Conservation (phyloP, 176 grass and related monocot genomes). For the Carex pumila region DNA sequence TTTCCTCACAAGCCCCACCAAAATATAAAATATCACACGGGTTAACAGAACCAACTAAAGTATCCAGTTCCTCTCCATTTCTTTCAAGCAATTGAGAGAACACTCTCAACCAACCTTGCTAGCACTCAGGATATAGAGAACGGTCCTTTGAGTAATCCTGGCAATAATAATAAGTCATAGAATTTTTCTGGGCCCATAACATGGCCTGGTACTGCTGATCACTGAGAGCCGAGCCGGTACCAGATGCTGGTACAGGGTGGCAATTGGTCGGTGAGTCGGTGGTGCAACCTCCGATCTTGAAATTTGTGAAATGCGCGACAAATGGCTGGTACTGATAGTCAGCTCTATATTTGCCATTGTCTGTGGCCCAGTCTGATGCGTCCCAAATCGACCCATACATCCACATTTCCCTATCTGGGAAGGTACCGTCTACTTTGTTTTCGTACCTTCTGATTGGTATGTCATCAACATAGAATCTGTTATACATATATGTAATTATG, state of each 20-base stretch:
- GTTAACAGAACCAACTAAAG: not conserved
- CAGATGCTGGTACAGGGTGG: conserved; percentile 33
- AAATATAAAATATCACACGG: not conserved
- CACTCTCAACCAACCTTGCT: not conserved
- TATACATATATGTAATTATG: not conserved
- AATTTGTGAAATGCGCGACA: conserved; percentile 17
- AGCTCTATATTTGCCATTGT: conserved; percentile 47
- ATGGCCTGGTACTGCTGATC: conserved; percentile 34
- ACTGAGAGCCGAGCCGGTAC: conserved; percentile 22
- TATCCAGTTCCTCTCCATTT: not conserved
- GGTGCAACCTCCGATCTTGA: conserved; percentile 54
- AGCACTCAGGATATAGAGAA: conserved; percentile 51
- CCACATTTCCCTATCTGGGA: conserved; percentile 57
- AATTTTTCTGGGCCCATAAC: conserved; percentile 46
- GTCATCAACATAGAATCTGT: conserved; percentile 78
- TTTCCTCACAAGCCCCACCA: not conserved
- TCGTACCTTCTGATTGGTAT: conserved; percentile 52
- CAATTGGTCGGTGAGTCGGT: conserved; percentile 17
- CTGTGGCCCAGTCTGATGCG: conserved; percentile 81
- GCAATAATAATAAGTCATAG: conserved; percentile 55
- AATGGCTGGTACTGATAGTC: conserved; percentile 79
- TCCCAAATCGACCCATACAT: conserved; percentile 78
- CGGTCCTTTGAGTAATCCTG: conserved; percentile 43
- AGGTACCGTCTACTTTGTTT: conserved; percentile 36
- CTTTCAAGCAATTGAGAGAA: not conserved